Evolutionary conservation across 768 basidiomycete genomes (phyloP), one percentile per base, ranked within the genome.

Genomic region (Tricholoma terreum): DNA sequence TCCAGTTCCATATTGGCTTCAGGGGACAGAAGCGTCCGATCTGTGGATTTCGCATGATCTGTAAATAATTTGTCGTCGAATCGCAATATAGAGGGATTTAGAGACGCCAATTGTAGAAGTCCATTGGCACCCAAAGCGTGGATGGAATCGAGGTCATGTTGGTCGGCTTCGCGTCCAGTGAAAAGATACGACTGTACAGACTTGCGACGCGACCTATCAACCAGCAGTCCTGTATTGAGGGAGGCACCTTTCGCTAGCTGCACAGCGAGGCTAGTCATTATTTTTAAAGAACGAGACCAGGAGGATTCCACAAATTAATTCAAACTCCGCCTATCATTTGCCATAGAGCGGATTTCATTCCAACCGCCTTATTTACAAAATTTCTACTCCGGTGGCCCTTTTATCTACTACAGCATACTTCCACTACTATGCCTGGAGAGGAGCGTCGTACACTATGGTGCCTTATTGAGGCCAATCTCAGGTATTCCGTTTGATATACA

Each of bases 71-170:
- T 71, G 1, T 82, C 84, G 62, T 94, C 92, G 58, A 82, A 91
- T 50, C 73, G 74, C 5, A 73, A 74, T 49, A 95, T 74, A 0
- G 70, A 67, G 2, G 85, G 77, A 49, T 88, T 81, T 33, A 96
- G 71, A 2, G 82, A 71, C 19, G 81, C 70, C 14, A 97, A 80
- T 49, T 91, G 89, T 1, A 85, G 70, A 61, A 94, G 85, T 6
- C 88, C 92, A 66, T 92, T 93, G 50, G 82, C 74, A 3, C 82
- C 92, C 8, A 98, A 80, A 0, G 92, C 86, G 66, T 90, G 83
- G 53, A 98, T 83, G 6, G 92, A 81, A 68, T 96, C 88, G 56
- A 97, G 76, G 71, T 98, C 94, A 69, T 97, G 89, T 56, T 84
- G 77, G 64, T 90, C 86, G 8, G 93, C 93, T 50, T 91, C 89